Evolutionary conservation across 305 asterid species (phyloP).

Genomic region (Solanum hybrid): DNA sequence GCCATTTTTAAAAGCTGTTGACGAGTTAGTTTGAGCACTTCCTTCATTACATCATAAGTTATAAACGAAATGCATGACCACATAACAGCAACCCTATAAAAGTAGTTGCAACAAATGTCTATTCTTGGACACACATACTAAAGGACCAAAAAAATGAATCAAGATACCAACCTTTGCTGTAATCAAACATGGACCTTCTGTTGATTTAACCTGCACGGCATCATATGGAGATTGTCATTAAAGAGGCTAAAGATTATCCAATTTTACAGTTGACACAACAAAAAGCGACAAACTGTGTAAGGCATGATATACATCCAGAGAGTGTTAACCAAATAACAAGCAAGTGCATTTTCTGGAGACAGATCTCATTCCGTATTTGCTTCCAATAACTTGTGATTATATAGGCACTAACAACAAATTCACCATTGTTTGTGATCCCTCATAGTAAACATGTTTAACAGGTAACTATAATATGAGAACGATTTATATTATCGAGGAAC

Average conservation of each 20-base stretch:
- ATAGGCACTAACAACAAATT: neutral
- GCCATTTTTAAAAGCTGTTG: neutral
- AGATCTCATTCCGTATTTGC: neutral
- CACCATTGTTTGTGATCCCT: neutral
- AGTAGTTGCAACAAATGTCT: neutral
- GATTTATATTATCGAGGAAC: neutral
- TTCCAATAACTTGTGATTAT: neutral
- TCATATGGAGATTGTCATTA: conserved; percentile 13
- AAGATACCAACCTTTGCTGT: conserved; percentile 46
- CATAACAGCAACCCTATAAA: neutral
- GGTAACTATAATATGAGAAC: neutral
- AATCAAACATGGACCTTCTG: conserved; percentile 40
- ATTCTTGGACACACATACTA: neutral
- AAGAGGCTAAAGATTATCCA: neutral
- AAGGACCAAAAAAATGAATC: conserved; percentile 5
- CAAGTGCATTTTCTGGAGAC: neutral
- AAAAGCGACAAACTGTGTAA: neutral
- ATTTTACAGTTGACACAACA: neutral
- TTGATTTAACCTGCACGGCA: conserved; percentile 48
- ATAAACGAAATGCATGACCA: neutral
- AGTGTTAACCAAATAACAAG: neutral
- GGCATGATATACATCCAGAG: neutral
- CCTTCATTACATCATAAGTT: neutral
- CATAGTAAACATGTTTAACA: neutral
- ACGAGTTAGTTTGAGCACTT: neutral